Base-by-base conservation (phyloP, 1,139 yeast genomes). In the Candida tetrigidarum region DNA sequence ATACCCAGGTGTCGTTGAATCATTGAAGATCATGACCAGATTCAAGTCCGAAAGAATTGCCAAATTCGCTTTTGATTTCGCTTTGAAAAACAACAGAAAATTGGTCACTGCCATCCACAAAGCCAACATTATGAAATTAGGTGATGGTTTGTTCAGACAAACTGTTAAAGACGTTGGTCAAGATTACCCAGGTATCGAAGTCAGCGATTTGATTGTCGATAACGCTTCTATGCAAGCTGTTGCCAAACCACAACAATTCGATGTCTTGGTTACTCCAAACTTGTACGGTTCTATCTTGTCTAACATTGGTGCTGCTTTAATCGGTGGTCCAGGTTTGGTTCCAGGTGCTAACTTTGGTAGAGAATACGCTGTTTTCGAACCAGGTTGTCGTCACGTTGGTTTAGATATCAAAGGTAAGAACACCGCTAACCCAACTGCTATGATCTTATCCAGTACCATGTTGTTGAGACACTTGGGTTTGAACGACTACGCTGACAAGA, bases 161-260 rank as follows among this genome's bases (percentile, higher is more conserved):
- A 92, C 97, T 56, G 90, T 92, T 62, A 86, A 90, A 71, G 89
- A 86, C 61, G 84, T 93, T 56, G 98, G 96, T 66, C 83, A 81
- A 61, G 92, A 86, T 68, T 91, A 92, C 78, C 93, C 96, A 53
- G 87, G 86, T 53, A 81, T 93, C 56, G 80, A 80, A 56, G 91
- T 85, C 59, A 84, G 83, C 69, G 96, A 92, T 72, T 88, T 93
- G 83, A 93, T 93, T 76, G 98, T 93, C 60, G 99, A 93, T 76
- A 93, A 93, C 66, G 97, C 99, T 51, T 89, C 97, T 54, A 93
- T 93, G 98, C 98, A 93, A 79, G 97, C 97, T 49, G 99, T 93
- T 54, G 92, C 98, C 50, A 81, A 86, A 73, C 98, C 98, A 58
- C 97, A 92, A 72, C 98, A 93, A 76, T 93, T 92, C 63, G 98